These are phyloP conservation scores for Euryodendron excelsum DNA, from an alignment of 148 eudicot genomes.

Conservation along the genomic window DNA sequence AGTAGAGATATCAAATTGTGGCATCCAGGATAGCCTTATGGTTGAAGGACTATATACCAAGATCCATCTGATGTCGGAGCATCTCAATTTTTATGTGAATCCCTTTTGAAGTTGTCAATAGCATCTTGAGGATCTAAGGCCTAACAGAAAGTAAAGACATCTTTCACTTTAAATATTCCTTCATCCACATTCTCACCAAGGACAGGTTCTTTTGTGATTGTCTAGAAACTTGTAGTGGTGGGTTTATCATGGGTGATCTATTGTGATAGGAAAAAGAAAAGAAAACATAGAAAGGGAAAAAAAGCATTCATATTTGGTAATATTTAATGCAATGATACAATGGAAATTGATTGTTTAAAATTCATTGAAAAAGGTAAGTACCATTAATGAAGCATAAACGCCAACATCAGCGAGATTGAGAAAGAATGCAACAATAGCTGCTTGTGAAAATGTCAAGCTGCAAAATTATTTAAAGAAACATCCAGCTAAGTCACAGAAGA, in stretches of 20 bases:
- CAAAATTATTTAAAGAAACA: slow-evolving; percentile 10
- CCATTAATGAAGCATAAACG: slow-evolving; percentile 53
- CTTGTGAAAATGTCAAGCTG: slow-evolving; percentile 70
- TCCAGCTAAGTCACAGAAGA: background rate
- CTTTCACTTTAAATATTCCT: background rate
- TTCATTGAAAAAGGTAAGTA: slow-evolving; percentile 17
- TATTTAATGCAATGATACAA: background rate
- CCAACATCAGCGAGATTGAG: slow-evolving; percentile 59
- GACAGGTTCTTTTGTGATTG: background rate
- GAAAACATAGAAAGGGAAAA: background rate
- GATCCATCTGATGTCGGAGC: background rate
- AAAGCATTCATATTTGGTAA: background rate
- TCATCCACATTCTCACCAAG: background rate
- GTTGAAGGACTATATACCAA: too few relatives aligned
- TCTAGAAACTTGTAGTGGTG: background rate
- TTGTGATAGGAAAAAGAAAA: background rate
- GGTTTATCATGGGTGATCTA: background rate
- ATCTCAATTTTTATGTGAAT: background rate
- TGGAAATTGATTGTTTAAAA: background rate
- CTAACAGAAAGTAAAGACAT: background rate
- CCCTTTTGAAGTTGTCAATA: background rate
- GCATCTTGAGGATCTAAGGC: background rate
- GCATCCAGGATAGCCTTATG: too few relatives aligned
- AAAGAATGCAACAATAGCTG: slow-evolving; percentile 65
- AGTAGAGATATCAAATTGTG: too few relatives aligned